Conservation (phyloP, 345 rosid species). For the Microthlaspi erraticum region DNA sequence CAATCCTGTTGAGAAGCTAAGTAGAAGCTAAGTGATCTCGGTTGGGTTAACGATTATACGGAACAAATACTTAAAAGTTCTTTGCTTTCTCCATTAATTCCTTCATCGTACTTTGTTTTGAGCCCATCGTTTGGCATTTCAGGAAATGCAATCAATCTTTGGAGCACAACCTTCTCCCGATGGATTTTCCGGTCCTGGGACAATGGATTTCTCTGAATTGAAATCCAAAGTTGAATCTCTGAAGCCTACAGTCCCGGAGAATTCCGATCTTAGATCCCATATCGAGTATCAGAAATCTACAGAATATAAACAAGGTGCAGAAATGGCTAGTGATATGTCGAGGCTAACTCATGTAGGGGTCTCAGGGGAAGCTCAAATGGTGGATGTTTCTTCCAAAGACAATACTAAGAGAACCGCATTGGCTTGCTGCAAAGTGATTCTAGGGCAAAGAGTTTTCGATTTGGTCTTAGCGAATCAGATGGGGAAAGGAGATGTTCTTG, state of each 20-base stretch:
- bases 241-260: slow-evolving; percentile 32
- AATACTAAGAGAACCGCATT: slow-evolving; percentile 67
- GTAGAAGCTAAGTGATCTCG: background rate
- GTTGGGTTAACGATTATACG: background rate
- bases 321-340: slow-evolving; percentile 30
- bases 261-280: background rate
- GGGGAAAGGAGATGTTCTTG: slow-evolving; percentile 95
- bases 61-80: background rate
- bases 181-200: slow-evolving; percentile 52
- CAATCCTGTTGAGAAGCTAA: background rate
- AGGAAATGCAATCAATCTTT: slow-evolving; percentile 88
- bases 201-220: slow-evolving; percentile 31
- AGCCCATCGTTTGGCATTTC: slow-evolving; percentile 35
- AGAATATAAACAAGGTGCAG: slow-evolving; percentile 34
- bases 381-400: slow-evolving; percentile 85
- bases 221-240: slow-evolving; percentile 42
- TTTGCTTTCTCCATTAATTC: background rate
- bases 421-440: slow-evolving; percentile 76
- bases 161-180: slow-evolving; percentile 68
- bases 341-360: slow-evolving; percentile 66
- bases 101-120: no score
- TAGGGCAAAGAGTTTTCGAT: slow-evolving; percentile 76
- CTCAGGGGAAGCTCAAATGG: slow-evolving; percentile 89
- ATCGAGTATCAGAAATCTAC: slow-evolving; percentile 7
- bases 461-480: slow-evolving; percentile 80